Percentiles rank a stretch among this genome's conserved stretches.
phyloP scores from a whole-genome alignment of 2,329 filamentous ascomycete genomes.

The Zymoseptoria pseudotritici region DNA sequence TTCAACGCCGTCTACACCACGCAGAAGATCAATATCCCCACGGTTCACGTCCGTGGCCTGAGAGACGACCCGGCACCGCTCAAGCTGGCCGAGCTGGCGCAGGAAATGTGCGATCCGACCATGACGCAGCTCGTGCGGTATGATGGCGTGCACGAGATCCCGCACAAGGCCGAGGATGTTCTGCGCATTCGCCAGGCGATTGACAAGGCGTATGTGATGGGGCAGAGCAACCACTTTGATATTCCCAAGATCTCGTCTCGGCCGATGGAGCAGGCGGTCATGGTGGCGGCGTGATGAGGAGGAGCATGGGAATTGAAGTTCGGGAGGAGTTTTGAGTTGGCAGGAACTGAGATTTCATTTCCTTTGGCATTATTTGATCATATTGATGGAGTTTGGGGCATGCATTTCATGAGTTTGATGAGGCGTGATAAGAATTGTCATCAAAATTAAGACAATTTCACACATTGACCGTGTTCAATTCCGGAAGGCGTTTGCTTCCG shows the following conservation, averaged over 20 bases:
- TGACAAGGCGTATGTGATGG: constrained; percentile 2
- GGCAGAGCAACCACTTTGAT: background rate
- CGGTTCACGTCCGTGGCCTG: constrained; percentile 1
- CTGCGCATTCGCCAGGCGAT: constrained; percentile 1
- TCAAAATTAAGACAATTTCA: no score
- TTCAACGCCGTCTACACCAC: constrained; percentile 1
- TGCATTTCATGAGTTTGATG: background rate
- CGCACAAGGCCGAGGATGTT: background rate
- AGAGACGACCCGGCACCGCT: background rate
- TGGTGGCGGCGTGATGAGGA: background rate
- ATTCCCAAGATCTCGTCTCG: background rate
- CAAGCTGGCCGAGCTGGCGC: constrained; percentile 1
- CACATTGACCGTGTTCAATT: no score
- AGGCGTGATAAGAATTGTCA: no score
- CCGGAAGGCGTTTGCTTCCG: no score
- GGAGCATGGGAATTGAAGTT: background rate
- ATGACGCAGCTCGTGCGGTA: constrained; percentile 1
- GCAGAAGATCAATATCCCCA: background rate
- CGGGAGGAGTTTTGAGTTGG: background rate
- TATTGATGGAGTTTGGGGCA: background rate
- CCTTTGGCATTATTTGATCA: background rate
- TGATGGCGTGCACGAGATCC: constrained; percentile 1
- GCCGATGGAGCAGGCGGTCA: background rate
- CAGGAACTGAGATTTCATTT: background rate
- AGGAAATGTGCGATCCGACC: constrained; percentile 2